Evolutionary conservation across 2,329 filamentous ascomycete species (phyloP), one percentile per base, ranked within the genome.

Genomic region (Fusarium palustre): DNA sequence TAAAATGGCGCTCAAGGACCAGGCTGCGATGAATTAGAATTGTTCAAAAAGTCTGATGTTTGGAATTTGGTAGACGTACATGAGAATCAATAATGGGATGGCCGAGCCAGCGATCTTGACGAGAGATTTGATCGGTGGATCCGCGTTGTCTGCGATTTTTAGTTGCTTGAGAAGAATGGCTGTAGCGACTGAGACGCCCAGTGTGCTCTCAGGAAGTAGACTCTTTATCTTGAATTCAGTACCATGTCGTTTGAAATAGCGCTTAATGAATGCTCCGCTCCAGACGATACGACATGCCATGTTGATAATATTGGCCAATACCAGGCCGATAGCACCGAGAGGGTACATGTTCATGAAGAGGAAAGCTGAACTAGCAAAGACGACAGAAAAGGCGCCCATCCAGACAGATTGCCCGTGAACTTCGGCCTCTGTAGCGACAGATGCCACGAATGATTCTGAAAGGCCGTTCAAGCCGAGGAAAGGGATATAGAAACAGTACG

Each of bases 401-500:
- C 90, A 96, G 7, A 88, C 77, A 1, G 92, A 93, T 78, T 99
- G 96, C 6, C 77, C 79, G 67, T 93, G 89, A 5, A 99, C 87
- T 70, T 98, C 87, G 6, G 85, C 80, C 67, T 93, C 87, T 0
- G 87, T 90, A 1, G 95, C 94, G 1, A 97, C 92, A 3, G 93
- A 93, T 1, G 94, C 91, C 18, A 98, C 94, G 74, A 99, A 98
- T 0, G 94, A 93, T 80, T 99, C 96, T 3, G 91, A 89, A 24
- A 98, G 88, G 53, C 96, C 96, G 76, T 99, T 99, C 73, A 97
- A 82, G 5, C 95, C 96, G 6, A 98, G 86, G 28, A 98, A 89
- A 1, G 96, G 96, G 62, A 99, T 92, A 81, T 97, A 98, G 79
- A 93, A 94, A 81, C 93, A 94, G 79, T 97, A 99, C 0, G 86